Evolutionary conservation across 257 asterid species (phyloP), one percentile per base, ranked within the genome.

Genomic region (Rhazya stricta): DNA sequence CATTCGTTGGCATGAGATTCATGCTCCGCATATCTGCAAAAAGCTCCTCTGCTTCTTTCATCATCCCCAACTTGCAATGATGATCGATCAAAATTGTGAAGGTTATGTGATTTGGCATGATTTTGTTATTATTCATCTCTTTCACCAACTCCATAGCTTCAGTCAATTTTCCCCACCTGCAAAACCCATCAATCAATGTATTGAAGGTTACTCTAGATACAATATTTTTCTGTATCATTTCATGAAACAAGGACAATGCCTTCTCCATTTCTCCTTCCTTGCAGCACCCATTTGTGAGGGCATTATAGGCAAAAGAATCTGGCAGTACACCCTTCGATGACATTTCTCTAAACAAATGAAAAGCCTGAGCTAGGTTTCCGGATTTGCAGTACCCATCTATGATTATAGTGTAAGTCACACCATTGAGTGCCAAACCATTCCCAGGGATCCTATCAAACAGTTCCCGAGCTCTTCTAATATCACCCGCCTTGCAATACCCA

Each of bases 341-440:
- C 95, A 93, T 93, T 84, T 88, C 91, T 68, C 85, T 86, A 73
- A 89, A 78, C 81, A 93, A 83, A 65, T 58, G 81, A 81, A 89
- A 86, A 57, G 95, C 96, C 82, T 86, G 87, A 29, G 78, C 85
- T 76, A 91, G 77, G 78, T 87, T 82, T 68, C 86, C 87, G 1
- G 88, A 76, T 86, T 88, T 93, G 88, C 95, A 88, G 81, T 77
- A 81, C 71, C 98, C 97, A 80, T 93, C 93, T 71, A 91, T 91
- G 82, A 93, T 85, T 46, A 90, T 88, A 61, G 98, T 79, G 75
- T 89, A 91, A 15, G 97, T 91, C 84, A 93, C 89, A 73, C 81
- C 76, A 85, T 84, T 93, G 8, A 91, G 93, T 30, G 63, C 54
- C 87, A 91, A 82, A 74, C 90, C 87, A 76, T 84, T 88, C 48